These are phyloP conservation scores for Panicum hallii DNA, from an alignment of 202 grass and related monocot genomes.

Conservation along the genomic window DNA sequence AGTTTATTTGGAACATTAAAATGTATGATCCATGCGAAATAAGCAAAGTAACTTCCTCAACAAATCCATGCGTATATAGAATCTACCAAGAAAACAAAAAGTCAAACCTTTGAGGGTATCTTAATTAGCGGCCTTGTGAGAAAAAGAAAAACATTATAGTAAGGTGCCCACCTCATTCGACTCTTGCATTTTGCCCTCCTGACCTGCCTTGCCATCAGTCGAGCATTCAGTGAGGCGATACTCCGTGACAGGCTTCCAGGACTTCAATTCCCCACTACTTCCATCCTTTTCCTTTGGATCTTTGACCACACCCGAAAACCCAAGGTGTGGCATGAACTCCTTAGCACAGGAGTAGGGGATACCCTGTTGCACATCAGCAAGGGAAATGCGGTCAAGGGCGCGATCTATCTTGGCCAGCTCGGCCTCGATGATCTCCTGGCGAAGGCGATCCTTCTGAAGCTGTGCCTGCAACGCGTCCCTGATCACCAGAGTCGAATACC, in stretches of 20 bases:
- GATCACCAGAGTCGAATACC: slow-evolving; percentile 3
- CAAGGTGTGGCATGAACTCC: neutral
- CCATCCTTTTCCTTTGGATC: neutral
- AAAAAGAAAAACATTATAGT: neutral
- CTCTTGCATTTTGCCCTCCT: neutral
- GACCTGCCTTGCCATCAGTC: neutral
- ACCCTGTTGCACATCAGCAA: neutral
- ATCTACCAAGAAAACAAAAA: neutral
- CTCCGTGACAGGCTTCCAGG: neutral
- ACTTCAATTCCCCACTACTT: neutral
- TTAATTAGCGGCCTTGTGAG: neutral
- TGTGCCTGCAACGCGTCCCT: slow-evolving; percentile 40
- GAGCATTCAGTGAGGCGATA: neutral
- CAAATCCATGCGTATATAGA: neutral
- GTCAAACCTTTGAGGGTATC: neutral
- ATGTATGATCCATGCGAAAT: neutral
- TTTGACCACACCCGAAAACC: neutral
- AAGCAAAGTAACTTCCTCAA: neutral
- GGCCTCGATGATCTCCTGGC: slow-evolving; percentile 25
- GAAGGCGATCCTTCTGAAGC: slow-evolving; percentile 38
- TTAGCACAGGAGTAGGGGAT: neutral
- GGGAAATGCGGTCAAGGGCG: neutral
- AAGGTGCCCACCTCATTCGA: neutral
- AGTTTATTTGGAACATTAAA: neutral
- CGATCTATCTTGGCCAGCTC: slow-evolving; percentile 46